These are phyloP conservation scores for Suhomyces yuchorum DNA, from an alignment of 1,139 yeast genomes.

Conservation along the genomic window DNA sequence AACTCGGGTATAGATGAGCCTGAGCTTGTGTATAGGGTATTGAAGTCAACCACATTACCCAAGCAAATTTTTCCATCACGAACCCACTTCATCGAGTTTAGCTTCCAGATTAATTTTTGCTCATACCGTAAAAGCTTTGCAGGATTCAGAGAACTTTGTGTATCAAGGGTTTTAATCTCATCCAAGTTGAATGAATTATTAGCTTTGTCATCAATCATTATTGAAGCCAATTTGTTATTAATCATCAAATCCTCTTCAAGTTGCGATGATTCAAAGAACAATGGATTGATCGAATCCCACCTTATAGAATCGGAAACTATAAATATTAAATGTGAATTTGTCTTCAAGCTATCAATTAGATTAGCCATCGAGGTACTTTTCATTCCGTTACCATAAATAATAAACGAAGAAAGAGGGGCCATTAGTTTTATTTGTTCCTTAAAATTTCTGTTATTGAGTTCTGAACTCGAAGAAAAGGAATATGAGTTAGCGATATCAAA, in stretches of 20 bases:
- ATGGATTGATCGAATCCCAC: slow-evolving; percentile 10
- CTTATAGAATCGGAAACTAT: slow-evolving; percentile 14
- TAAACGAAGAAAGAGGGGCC: slow-evolving; percentile 37
- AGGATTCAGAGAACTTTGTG: slow-evolving; percentile 10
- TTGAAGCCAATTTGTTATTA: slow-evolving; percentile 8
- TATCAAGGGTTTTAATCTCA: neutral
- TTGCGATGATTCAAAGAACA: slow-evolving; percentile 7
- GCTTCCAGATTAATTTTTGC: slow-evolving; percentile 41
- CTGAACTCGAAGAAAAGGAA: slow-evolving; percentile 10
- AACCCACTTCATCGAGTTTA: slow-evolving; percentile 35
- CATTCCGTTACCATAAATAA: slow-evolving; percentile 33
- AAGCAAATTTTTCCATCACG: slow-evolving; percentile 30
- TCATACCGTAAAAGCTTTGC: slow-evolving; percentile 36
- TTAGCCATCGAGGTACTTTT: slow-evolving; percentile 17
- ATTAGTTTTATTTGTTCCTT: slow-evolving; percentile 33
- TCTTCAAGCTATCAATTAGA: slow-evolving; percentile 17
- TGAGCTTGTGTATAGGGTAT: slow-evolving; percentile 19
- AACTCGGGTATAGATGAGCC: slow-evolving; percentile 18
- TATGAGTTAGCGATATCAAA: slow-evolving; percentile 16
- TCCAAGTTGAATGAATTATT: neutral
- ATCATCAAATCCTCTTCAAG: slow-evolving; percentile 7
- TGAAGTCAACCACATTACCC: slow-evolving; percentile 39
- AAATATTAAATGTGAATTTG: slow-evolving; percentile 13
- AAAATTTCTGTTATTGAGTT: slow-evolving; percentile 37
- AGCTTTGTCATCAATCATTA: neutral